A percentile compares a stretch with the other conserved stretches of the same genome.
Conservation (phyloP, 306 rosid genomes). For the Cyamopsis tetragonoloba region DNA sequence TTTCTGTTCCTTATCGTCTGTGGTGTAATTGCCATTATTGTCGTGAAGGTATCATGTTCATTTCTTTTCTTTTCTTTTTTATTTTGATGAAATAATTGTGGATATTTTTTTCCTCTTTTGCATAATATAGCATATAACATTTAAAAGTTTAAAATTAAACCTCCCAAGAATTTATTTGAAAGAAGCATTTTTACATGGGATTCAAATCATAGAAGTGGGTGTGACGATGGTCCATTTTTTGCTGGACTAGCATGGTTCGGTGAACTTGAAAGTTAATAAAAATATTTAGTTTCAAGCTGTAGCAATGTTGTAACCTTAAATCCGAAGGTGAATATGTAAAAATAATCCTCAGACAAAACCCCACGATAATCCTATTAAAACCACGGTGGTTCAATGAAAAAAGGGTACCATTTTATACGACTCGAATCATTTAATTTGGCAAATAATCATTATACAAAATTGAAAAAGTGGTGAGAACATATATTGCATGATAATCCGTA, state of each 20-base stretch:
- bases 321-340: too few species aligned
- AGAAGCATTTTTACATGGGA: background rate
- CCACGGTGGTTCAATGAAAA: too few species aligned
- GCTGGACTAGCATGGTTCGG: too few species aligned
- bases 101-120: background rate
- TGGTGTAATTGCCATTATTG: slow-evolving; percentile 90
- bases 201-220: too few species aligned
- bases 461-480: background rate
- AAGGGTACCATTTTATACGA: too few species aligned
- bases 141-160: background rate
- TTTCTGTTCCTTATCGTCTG: slow-evolving; percentile 83
- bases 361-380: too few species aligned
- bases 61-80: slow-evolving; percentile 1
- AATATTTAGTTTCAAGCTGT: too few species aligned
- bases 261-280: too few species aligned
- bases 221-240: too few species aligned
- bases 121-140: background rate
- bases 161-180: background rate
- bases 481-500: background rate
- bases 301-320: too few species aligned
- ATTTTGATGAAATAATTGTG: background rate
- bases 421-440: background rate
- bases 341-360: too few species aligned
- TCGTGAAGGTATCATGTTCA: slow-evolving; percentile 74
- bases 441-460: background rate